Base-by-base conservation (phyloP, 768 basidiomycete genomes). In the Russula sp. region DNA sequence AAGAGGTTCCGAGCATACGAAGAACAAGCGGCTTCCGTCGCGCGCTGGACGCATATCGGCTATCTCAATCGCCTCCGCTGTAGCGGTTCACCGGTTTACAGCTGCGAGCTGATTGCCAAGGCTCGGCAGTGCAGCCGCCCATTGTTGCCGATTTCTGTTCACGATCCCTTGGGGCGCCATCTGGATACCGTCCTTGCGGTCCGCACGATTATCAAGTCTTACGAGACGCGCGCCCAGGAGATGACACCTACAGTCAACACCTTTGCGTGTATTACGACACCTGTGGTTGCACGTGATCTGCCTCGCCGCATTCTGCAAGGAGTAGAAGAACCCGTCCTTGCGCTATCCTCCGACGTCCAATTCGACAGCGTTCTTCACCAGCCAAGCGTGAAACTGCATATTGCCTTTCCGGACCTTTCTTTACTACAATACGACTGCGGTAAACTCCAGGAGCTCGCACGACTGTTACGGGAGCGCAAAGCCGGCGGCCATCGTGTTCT, bases 391-490 rank as follows among this genome's bases (percentile, higher is more conserved):
- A 93, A 92, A 72, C 80, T 93, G 34, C 92, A 94, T 69, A 92
- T 98, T 59, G 94, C 93, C 1, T 97, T 98, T 73, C 95, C 95
- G 0, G 92, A 95, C 69, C 84, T 88, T 0, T 91, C 87, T 5
- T 79, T 96, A 36, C 80, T 97, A 8, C 94, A 97, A 72, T 97
- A 94, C 73, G 95, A 98, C 73, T 97, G 95, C 71, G 95, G 95
- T 51, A 98, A 98, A 72, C 81, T 98, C 14, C 95, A 97, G 71
- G 83, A 86, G 62, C 83, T 98, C 9, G 83, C 86, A n/a, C 78
- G 77, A 28, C 78, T 98, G 30, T 79, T 98, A 11, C 84, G 92
- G 51, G 84, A 90, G 74, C 90, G 86, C 75, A 93, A 94, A 72
- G 84, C 86, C 0, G 92, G 86, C 7, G 93, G 94, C 0, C 94